These are phyloP conservation scores for Tricholoma sp. DNA, from an alignment of 768 basidiomycete genomes.

Conservation along the genomic window DNA sequence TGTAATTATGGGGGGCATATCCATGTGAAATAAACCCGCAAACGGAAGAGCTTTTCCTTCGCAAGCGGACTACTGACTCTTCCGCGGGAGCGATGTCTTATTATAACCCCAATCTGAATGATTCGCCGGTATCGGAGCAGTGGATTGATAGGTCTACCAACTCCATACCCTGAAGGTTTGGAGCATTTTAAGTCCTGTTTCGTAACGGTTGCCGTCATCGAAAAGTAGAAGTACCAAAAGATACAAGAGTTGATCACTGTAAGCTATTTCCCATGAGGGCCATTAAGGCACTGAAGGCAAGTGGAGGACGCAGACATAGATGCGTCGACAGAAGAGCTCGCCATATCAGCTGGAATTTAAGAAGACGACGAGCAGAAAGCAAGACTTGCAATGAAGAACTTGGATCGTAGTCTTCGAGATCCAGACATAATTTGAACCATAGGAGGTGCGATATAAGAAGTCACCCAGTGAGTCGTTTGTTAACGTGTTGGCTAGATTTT, in stretches of 20 bases:
- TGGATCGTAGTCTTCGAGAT: conserved; percentile 32
- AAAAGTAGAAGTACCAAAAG: conserved; percentile 19
- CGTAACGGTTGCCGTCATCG: not conserved
- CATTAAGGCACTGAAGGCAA: conserved; percentile 36
- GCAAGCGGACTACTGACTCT: no score
- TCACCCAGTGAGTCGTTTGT: not conserved
- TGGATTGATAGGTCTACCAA: no score
- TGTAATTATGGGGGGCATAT: no score
- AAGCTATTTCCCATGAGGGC: conserved; percentile 37
- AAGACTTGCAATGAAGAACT: conserved; percentile 31
- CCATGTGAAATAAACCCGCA: no score
- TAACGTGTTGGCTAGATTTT: conserved; percentile 39
- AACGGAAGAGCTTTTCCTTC: no score
- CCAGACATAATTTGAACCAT: conserved; percentile 44
- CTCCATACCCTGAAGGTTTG: no score
- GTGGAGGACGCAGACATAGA: conserved; percentile 19
- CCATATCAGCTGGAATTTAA: not conserved
- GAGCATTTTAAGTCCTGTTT: not conserved
- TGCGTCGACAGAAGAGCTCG: conserved; percentile 20
- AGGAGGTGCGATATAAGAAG: conserved; percentile 32
- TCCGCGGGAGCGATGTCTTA: no score
- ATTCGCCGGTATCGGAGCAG: no score
- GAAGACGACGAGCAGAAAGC: conserved; percentile 22
- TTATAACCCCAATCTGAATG: no score
- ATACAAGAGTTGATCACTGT: conserved; percentile 24